These are phyloP conservation scores for Powellomyces hirtus DNA, from an alignment of 192 early-diverging fungal species.

Conservation along the genomic window DNA sequence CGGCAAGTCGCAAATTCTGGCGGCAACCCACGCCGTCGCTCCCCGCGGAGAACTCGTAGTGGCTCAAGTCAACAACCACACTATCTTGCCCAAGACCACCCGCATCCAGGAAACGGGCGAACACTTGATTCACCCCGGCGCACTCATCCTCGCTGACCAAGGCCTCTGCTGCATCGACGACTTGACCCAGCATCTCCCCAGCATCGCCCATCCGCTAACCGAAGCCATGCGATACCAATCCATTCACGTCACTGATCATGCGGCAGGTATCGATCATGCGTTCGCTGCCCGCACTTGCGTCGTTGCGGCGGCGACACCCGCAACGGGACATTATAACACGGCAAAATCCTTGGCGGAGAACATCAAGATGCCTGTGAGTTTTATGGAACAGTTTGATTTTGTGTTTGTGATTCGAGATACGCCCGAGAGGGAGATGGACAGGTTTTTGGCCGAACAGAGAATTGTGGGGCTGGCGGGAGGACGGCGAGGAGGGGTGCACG, in stretches of 20 bases:
- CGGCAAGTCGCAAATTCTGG: conserved; percentile 79
- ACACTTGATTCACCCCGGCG: conserved; percentile 68
- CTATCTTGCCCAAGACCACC: too few relatives aligned
- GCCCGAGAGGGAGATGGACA: conserved; percentile 74
- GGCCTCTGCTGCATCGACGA: conserved; percentile 83
- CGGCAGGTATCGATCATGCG: conserved; percentile 60
- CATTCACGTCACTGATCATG: conserved; percentile 69
- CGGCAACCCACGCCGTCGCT: conserved; percentile 67
- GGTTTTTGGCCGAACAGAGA: too few relatives aligned
- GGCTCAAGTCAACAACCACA: too few relatives aligned
- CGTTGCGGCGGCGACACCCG: conserved; percentile 80
- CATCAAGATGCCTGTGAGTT: conserved; percentile 69
- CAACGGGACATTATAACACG: not conserved
- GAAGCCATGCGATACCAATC: not conserved
- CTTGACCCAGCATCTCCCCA: conserved; percentile 83
- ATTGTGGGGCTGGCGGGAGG: too few relatives aligned
- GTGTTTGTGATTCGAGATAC: conserved; percentile 79
- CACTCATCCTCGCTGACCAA: conserved; percentile 77
- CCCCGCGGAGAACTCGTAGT: conserved; percentile 72
- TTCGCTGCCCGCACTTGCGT: conserved; percentile 77
- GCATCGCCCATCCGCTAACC: conserved; percentile 52
- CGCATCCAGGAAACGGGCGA: conserved; percentile 55
- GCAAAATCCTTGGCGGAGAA: conserved; percentile 80
- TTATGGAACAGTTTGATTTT: conserved; percentile 79
- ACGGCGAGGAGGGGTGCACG: too few relatives aligned